Evolutionary conservation across 176 grass and related monocot species (phyloP).

Genomic region (Bolboschoenus planiculmis): DNA sequence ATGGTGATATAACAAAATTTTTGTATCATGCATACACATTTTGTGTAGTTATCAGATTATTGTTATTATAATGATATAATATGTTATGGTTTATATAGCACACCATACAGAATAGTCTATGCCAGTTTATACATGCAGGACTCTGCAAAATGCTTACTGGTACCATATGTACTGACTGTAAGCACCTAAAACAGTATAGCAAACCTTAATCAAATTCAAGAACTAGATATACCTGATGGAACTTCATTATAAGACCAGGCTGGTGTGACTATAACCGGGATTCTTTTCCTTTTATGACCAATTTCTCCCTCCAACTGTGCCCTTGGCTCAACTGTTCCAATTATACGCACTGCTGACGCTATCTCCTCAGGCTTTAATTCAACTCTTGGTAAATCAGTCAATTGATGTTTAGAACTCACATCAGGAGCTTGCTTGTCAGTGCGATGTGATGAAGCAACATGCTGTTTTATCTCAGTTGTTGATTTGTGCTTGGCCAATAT

Average conservation of each 20-base stretch:
- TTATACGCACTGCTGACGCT: conserved; percentile 31
- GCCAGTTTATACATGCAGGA: not conserved
- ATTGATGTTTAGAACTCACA: conserved; percentile 20
- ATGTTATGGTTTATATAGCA: not conserved
- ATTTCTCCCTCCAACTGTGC: conserved; percentile 33
- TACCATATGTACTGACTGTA: conserved; percentile 20
- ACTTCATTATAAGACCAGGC: conserved; percentile 92
- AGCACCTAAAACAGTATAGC: conserved; percentile 1
- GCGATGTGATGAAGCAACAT: conserved; percentile 18
- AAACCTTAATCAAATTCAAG: conserved; percentile 4
- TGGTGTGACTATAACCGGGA: conserved; percentile 83
- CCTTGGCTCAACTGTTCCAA: conserved; percentile 37
- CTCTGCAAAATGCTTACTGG: not conserved
- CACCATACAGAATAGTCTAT: not conserved
- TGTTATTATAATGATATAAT: not conserved
- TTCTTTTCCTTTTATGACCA: conserved; percentile 81
- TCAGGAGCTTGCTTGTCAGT: conserved; percentile 41
- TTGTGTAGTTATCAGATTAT: conserved; percentile 8
- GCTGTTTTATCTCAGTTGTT: conserved; percentile 39
- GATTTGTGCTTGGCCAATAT: conserved; percentile 54
- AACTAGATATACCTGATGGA: conserved; percentile 48
- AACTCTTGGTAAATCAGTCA: conserved; percentile 21
- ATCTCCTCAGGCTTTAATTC: conserved; percentile 35
- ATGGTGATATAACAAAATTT: not conserved
- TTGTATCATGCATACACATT: not conserved